phyloP scores from a whole-genome alignment of 2,329 filamentous ascomycete genomes.

The Fusarium stilboides region DNA sequence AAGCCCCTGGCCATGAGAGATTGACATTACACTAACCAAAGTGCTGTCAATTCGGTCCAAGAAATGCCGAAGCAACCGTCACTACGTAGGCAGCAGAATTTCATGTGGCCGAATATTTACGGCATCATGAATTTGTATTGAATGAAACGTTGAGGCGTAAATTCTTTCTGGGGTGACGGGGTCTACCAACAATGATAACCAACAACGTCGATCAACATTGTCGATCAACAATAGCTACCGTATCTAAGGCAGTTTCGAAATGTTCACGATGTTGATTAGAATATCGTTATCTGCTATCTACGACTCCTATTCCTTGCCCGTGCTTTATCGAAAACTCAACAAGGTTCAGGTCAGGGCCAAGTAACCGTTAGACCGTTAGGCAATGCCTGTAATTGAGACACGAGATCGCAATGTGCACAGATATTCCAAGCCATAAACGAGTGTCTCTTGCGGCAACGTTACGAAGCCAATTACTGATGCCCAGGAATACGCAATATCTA shows the following conservation, averaged over 20 bases:
- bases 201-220: too few species aligned
- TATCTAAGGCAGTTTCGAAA: too few species aligned
- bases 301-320: too few species aligned
- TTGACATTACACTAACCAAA: background rate
- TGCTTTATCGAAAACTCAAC: too few species aligned
- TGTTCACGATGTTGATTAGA: too few species aligned
- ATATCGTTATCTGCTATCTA: too few species aligned
- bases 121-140: background rate
- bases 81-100: background rate
- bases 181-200: background rate
- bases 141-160: background rate
- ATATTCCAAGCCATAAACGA: background rate
- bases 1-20: conserved; percentile 10
- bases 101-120: conserved; percentile 1
- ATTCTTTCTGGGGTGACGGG: background rate
- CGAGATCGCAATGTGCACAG: background rate
- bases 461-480: background rate
- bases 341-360: too few species aligned
- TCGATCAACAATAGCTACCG: background rate
- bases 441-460: background rate
- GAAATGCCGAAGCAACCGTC: background rate
- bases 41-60: background rate
- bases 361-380: too few species aligned
- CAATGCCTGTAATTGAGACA: background rate
- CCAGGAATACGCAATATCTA: background rate